A percentile compares a stretch with the other conserved stretches of the same genome.
phyloP scores from a whole-genome alignment of 2,329 filamentous ascomycete genomes.

The Paraphoma chrysanthemicola region DNA sequence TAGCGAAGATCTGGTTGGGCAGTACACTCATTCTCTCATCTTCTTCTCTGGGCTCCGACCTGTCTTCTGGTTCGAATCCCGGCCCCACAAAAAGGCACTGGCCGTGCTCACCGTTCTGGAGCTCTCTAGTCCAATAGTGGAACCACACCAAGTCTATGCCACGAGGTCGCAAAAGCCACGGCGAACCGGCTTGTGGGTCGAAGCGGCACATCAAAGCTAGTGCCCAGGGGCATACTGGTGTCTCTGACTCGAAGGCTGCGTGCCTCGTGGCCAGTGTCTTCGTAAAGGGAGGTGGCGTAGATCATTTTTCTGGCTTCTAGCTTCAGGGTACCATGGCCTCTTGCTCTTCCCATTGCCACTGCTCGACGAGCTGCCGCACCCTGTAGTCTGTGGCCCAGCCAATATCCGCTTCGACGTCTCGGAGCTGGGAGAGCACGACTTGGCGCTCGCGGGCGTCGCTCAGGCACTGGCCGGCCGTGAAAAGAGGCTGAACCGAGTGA shows the following conservation, averaged over 20 bases:
- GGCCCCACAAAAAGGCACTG: no score
- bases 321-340: constrained; percentile 29
- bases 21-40: background rate
- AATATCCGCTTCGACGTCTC: constrained; percentile 67
- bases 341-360: constrained; percentile 52
- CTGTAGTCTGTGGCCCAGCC: constrained; percentile 70
- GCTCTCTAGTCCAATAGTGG: background rate
- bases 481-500: constrained; percentile 65
- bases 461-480: constrained; percentile 68
- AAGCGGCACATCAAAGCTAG: background rate
- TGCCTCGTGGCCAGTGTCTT: background rate
- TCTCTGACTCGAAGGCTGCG: background rate
- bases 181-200: background rate
- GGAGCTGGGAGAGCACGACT: constrained; percentile 62
- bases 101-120: no score
- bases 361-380: constrained; percentile 59
- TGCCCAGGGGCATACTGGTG: background rate
- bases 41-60: no score
- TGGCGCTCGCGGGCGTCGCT: constrained; percentile 61
- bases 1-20: background rate
- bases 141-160: background rate
- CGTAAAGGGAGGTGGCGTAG: background rate
- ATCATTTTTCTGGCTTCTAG: background rate
- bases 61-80: no score
- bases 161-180: background rate